Evolutionary conservation across 257 asterid genomes (phyloP).

Genomic region (Galeopsis tetrahit): DNA sequence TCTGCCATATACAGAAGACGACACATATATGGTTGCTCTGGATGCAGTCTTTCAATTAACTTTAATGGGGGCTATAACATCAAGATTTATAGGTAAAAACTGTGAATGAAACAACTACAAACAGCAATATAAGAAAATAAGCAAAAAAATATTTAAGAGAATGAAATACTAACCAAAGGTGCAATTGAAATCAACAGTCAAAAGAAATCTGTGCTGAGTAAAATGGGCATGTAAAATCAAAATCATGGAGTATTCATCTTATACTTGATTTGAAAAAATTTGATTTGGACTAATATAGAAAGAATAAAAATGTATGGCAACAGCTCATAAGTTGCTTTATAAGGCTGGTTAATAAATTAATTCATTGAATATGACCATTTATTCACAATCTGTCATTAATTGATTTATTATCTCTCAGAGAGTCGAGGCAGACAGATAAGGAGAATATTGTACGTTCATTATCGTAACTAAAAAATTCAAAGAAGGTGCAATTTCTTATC

Average conservation of each 20-base stretch:
- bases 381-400: conserved; percentile 34
- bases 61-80: conserved; percentile 6
- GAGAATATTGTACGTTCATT: conserved; percentile 4
- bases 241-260: conserved; percentile 30
- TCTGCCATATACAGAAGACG: background rate
- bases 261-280: background rate
- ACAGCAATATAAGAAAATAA: background rate
- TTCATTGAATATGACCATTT: conserved; percentile 29
- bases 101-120: conserved; percentile 28
- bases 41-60: conserved; percentile 23
- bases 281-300: conserved; percentile 20
- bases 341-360: conserved; percentile 28
- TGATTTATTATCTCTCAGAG: conserved; percentile 24
- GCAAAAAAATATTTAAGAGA: background rate
- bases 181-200: conserved; percentile 13
- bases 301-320: conserved; percentile 34
- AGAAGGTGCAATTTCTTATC: background rate
- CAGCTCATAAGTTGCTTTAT: conserved; percentile 30
- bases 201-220: conserved; percentile 24
- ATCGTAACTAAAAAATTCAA: background rate
- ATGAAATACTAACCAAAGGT: conserved; percentile 23
- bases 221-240: conserved; percentile 18
- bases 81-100: conserved; percentile 16
- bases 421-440: conserved; percentile 7
- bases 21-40: background rate